These are phyloP conservation scores for Pichia thaimueangensis DNA, from an alignment of 805 yeast species.

Conservation along the genomic window DNA sequence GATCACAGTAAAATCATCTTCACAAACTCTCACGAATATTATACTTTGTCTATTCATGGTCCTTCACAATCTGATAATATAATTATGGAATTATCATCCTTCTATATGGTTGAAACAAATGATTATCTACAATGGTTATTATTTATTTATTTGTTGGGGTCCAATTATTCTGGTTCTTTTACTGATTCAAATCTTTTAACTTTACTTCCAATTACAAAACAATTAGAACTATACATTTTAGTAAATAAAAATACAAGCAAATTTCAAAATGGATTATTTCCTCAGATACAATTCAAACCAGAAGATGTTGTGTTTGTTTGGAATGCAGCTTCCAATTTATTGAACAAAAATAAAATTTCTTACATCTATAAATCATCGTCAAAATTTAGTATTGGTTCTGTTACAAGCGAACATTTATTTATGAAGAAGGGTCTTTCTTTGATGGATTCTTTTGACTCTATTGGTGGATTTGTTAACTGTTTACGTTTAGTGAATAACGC, in stretches of 20 bases:
- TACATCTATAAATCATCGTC: background rate
- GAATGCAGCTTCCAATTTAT: background rate
- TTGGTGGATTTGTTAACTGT: conserved; percentile 48
- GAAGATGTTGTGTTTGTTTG: conserved; percentile 3
- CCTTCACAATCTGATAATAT: conserved; percentile 26
- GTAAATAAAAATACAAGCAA: background rate
- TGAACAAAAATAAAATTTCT: background rate
- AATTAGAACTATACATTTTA: background rate
- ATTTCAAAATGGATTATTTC: background rate
- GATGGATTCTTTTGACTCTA: conserved; percentile 27
- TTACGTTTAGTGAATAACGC: conserved; percentile 42
- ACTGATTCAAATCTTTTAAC: conserved; percentile 34
- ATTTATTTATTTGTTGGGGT: conserved; percentile 41
- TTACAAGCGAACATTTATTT: background rate
- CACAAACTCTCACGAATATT: background rate
- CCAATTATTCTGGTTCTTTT: conserved; percentile 42
- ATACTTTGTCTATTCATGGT: conserved; percentile 11
- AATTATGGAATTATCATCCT: conserved; percentile 24
- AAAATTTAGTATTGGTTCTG: background rate
- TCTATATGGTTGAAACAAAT: conserved; percentile 33
- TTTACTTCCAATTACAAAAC: conserved; percentile 17
- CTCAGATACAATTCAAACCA: background rate
- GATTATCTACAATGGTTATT: conserved; percentile 47
- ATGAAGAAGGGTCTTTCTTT: conserved; percentile 17
- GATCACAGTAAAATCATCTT: background rate